phyloP scores from a whole-genome alignment of 441 rosid genomes.

The Biscutella auriculata region DNA sequence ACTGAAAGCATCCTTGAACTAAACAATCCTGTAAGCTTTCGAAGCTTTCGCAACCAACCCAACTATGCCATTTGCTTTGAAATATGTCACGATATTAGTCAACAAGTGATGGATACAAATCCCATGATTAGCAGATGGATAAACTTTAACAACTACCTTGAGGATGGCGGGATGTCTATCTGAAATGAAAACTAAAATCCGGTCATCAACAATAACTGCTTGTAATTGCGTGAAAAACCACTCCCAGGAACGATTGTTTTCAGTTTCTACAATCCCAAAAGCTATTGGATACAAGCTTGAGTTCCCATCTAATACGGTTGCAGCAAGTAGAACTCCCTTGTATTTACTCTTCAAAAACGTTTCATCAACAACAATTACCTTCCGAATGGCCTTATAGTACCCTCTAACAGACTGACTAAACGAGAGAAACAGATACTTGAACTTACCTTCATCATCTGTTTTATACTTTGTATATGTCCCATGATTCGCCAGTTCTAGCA shows the following conservation, averaged over 20 bases:
- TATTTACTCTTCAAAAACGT: background rate
- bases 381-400: no score
- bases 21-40: background rate
- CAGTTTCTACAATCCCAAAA: background rate
- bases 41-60: background rate
- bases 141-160: background rate
- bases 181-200: background rate
- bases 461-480: no score
- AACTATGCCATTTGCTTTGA: background rate
- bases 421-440: no score
- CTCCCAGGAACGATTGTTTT: background rate
- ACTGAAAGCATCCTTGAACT: no score
- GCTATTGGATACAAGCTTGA: background rate
- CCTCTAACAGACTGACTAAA: no score
- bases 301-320: background rate
- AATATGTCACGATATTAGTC: background rate
- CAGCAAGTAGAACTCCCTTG: background rate
- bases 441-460: no score
- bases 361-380: no score
- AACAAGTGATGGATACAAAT: background rate
- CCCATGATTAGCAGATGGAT: background rate
- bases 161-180: background rate
- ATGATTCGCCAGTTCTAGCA: no score
- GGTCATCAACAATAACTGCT: background rate
- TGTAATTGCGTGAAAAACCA: background rate